A percentile compares a stretch with the other conserved stretches of the same genome.
Evolutionary conservation across 2,329 filamentous ascomycete species (phyloP).

Genomic region (Verticillium klebahnii): DNA sequence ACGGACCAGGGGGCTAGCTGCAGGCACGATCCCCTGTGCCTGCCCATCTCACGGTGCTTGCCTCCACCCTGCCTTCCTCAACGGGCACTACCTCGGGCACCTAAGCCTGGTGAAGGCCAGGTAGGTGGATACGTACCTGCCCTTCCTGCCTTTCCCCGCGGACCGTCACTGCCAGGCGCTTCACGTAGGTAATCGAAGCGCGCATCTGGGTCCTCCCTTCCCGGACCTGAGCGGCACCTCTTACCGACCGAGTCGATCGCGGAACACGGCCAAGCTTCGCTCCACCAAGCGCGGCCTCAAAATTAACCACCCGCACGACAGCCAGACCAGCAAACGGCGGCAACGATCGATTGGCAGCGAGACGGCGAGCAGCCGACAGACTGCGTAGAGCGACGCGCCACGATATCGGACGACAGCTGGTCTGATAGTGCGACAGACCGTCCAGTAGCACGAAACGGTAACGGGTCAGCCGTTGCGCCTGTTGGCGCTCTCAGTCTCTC

Average conservation of each 20-base stretch:
- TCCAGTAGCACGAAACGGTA: not conserved
- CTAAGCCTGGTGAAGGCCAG: too few relatives aligned
- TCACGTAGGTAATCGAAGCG: not conserved
- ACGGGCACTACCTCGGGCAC: not conserved
- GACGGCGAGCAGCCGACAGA: not conserved
- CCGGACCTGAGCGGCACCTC: too few relatives aligned
- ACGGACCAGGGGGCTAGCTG: slow-evolving; percentile 1
- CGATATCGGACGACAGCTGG: not conserved
- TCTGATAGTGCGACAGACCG: not conserved
- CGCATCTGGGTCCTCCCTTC: not conserved
- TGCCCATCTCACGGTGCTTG: slow-evolving; percentile 4
- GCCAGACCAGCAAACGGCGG: not conserved
- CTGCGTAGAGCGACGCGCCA: not conserved
- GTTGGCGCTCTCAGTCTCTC: not conserved
- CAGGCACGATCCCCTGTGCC: not conserved
- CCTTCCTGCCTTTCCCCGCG: not conserved
- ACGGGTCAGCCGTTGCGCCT: not conserved
- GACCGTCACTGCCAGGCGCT: too few relatives aligned
- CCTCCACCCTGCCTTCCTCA: not conserved
- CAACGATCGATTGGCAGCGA: not conserved
- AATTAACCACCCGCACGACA: not conserved
- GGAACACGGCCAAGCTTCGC: not conserved
- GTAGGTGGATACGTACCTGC: too few relatives aligned
- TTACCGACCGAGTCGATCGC: not conserved
- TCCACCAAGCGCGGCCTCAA: not conserved